Evolutionary conservation across 2,329 filamentous ascomycete genomes (phyloP), one percentile per base, ranked within the genome.

Genomic region (Chrysoporthe puriensis): DNA sequence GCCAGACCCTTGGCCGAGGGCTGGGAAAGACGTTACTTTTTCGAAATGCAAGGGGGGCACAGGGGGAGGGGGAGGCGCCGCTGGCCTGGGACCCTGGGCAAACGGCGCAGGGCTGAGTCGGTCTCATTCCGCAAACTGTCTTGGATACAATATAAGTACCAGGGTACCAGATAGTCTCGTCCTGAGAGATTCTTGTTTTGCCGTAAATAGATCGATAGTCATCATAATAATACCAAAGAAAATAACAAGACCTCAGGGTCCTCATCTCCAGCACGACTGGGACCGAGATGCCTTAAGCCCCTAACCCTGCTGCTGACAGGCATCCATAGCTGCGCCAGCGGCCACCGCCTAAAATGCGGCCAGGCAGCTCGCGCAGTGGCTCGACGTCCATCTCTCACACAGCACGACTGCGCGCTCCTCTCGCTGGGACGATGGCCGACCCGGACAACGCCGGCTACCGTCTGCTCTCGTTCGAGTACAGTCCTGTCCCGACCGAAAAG

Each of bases 401-500:
- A 26, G 26, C 50, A 5, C 50, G 32, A 7, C 5, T 14, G 21
- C 32, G 50, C 32, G 50, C 3, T 4, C 26, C 13, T 16, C 50
- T 11, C n/a, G 26, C 36, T 21, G 36, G n/a, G 42, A 32, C 9
- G 1, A 69, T 69, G 67, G 59, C 64, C 26, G 64, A 69, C 36
- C 9, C 32, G 3, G 36, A 69, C 1, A 67, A 32, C 36, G 67
- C 67, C 32, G 65, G 57, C 16, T 69, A 69, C 34, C 64, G 67
- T 40, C 42, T 69, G 26, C 50, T 69, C 56, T 67, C 67, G 5
- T 69, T 69, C 62, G 57, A 62, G 32, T 69, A 69, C 6, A 62
- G 44, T 7, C 66, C 66, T n/a, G 26, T 52, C 21, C 60, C 26
- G 4, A 16, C 40, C 2, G 34, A 2, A 11, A 48, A 56, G 9